These are phyloP conservation scores for Rhodamnia argentea DNA, from an alignment of 345 rosid genomes.

Conservation along the genomic window DNA sequence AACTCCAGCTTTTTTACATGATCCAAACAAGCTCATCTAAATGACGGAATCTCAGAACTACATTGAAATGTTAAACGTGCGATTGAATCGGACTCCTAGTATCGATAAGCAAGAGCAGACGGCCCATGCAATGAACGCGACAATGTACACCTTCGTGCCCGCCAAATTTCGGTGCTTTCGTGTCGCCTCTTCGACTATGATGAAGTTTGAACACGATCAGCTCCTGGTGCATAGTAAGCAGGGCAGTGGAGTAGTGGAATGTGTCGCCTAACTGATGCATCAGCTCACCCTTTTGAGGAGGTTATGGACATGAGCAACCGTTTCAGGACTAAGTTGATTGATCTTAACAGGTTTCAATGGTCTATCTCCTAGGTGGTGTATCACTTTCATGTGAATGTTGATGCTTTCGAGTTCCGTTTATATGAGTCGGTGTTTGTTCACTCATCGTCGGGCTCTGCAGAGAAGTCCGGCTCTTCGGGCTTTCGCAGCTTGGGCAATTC, in stretches of 20 bases:
- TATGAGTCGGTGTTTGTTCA: neutral
- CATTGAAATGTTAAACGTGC: neutral
- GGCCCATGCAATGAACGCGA: neutral
- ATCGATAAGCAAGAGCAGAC: neutral
- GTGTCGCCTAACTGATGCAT: neutral
- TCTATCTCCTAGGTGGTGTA: neutral
- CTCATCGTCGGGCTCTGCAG: slow-evolving; percentile 39
- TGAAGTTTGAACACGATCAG: neutral
- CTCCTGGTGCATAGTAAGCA: neutral
- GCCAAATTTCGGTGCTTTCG: neutral
- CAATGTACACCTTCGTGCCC: neutral
- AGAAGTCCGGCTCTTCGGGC: slow-evolving; percentile 87
- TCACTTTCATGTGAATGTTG: neutral
- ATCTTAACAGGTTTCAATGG: neutral
- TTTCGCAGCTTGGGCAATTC: slow-evolving; percentile 46
- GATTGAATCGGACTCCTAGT: neutral
- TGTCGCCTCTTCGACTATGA: neutral
- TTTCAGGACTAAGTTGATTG: neutral
- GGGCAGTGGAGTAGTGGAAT: neutral
- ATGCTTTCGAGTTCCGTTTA: neutral
- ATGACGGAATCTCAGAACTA: neutral
- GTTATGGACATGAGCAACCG: neutral
- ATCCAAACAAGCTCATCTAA: neutral
- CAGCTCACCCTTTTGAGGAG: neutral
- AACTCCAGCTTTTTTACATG: neutral